Conservation (phyloP, 306 rosid genomes). For the Acacia confusa region DNA sequence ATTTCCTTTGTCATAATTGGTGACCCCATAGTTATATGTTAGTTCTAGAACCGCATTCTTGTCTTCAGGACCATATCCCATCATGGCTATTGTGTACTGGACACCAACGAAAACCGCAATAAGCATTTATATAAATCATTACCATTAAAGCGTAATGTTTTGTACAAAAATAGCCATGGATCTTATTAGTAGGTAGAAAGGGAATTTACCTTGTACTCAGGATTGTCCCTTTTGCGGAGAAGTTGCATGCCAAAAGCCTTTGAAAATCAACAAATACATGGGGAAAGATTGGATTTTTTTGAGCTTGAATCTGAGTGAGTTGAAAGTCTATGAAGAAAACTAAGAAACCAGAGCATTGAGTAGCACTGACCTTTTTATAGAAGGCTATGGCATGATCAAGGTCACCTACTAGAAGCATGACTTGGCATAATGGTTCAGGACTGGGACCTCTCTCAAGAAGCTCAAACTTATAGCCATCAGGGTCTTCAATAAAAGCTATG, state of each 20-base stretch:
- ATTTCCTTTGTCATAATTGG: slow-evolving; percentile 82
- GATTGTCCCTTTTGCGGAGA: slow-evolving; percentile 74
- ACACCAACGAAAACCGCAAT: slow-evolving; percentile 19
- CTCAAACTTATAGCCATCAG: slow-evolving; percentile 87
- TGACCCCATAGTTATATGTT: slow-evolving; percentile 84
- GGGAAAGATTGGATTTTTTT: slow-evolving; percentile 22
- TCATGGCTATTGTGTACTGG: slow-evolving; percentile 63
- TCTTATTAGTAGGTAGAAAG: slow-evolving; percentile 14
- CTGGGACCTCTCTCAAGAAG: slow-evolving; percentile 78
- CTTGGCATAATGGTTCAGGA: slow-evolving; percentile 86
- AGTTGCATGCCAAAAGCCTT: slow-evolving; percentile 95
- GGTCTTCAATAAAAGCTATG: slow-evolving; percentile 82
- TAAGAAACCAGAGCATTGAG: slow-evolving; percentile 20
- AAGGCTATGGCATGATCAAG: slow-evolving; percentile 80
- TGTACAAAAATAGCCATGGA: slow-evolving; percentile 19
- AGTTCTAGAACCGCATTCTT: slow-evolving; percentile 76
- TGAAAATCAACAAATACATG: slow-evolving; percentile 24
- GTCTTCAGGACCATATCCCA: slow-evolving; percentile 91
- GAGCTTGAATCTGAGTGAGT: slow-evolving; percentile 24
- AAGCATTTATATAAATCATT: background rate
- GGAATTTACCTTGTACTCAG: slow-evolving; percentile 72
- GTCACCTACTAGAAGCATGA: slow-evolving; percentile 90
- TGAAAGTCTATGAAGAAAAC: slow-evolving; percentile 17
- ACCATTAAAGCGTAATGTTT: background rate
- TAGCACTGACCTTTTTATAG: slow-evolving; percentile 68